Base-by-base conservation (phyloP, 2,329 filamentous ascomycete species). In the Fusarium setosum region DNA sequence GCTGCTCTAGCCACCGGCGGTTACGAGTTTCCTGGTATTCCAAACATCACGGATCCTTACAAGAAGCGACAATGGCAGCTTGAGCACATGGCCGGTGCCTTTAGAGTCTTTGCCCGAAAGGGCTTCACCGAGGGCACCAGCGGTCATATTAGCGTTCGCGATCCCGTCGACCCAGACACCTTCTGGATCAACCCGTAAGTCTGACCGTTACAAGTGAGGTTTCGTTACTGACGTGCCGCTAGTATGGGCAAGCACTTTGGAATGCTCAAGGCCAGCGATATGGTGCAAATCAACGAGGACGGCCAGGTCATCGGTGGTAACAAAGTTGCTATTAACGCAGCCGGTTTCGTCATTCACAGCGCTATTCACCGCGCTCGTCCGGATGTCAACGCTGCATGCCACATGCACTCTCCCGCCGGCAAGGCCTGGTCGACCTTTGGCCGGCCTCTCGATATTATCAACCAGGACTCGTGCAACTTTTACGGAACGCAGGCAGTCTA, bases 181-280 rank as follows among this genome's bases (percentile, higher is more conserved):
- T 89, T 90, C 74, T 90, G 88, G 88, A 90, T 87, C 56, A 90
- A 90, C 70, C 86, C 87, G 3, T 72, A 41, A 60, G 67, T 47
- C 17, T 9, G 10, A 10, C 20, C 11, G 4, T 12, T 26, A 24
- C 31, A 38, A 12, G 23, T 29, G n/a, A 4, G 15, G n/a, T 5
- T 20, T 4, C 26, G 21, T 9, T 38, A 34, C 23, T 53, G 24
- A 53, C 37, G n/a, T 47, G 3, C 4, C 26, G 12, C 4, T 17
- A 63, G 60, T 20, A 32, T 90, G 0, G 86, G 84, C 8, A 78
- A 79, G 34, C 86, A 90, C 71, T 90, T 90, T 65, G 87, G 81
- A 4, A 74, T 87, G 64, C 80, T 90, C 55, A 88, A 84, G 67
- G 84, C 86, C 2, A 81, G 79, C 3, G 88, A 90, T 69, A 85